These are phyloP conservation scores for Solanum lycopersicoides DNA, from an alignment of 257 asterid genomes.

Conservation along the genomic window DNA sequence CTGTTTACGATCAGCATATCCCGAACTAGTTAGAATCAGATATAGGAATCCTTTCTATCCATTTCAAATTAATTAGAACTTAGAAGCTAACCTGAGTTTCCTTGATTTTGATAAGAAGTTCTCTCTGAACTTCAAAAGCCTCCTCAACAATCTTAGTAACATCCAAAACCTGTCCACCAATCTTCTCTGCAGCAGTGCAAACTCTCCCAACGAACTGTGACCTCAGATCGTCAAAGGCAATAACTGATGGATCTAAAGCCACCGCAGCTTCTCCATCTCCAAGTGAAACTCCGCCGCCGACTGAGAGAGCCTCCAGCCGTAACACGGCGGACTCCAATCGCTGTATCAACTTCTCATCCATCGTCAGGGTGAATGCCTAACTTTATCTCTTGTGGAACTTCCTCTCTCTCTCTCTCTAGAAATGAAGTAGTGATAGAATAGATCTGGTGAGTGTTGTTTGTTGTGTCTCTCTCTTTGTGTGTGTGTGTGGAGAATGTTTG, in stretches of 20 bases:
- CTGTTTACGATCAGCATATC: not conserved
- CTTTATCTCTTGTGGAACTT: too few relatives aligned
- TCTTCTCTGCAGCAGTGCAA: slow-evolving; percentile 62
- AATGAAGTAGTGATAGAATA: slow-evolving; percentile 3
- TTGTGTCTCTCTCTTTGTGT: not conserved
- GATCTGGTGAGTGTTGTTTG: slow-evolving; percentile 17
- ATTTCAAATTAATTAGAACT: not conserved
- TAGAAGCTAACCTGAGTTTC: slow-evolving; percentile 41
- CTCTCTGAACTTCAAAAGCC: slow-evolving; percentile 65
- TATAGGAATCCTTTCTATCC: not conserved
- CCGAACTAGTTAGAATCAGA: not conserved
- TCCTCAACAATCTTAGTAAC: slow-evolving; percentile 53
- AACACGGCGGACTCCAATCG: slow-evolving; percentile 86
- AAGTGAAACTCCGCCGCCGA: slow-evolving; percentile 25
- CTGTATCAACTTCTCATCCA: slow-evolving; percentile 70
- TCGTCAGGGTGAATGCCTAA: not conserved
- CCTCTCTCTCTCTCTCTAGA: not conserved
- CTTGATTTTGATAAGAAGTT: slow-evolving; percentile 69
- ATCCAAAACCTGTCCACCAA: slow-evolving; percentile 80
- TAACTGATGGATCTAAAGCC: slow-evolving; percentile 67
- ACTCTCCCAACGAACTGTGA: slow-evolving; percentile 50
- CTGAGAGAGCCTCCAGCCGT: slow-evolving; percentile 65
- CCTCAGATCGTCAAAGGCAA: slow-evolving; percentile 78
- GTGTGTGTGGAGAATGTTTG: not conserved
- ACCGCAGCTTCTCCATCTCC: slow-evolving; percentile 42